A percentile compares a stretch with the other conserved stretches of the same genome.
Conservation (phyloP, 108 stramenopile genomes). For the Cyclostephanos invisitatus region DNA sequence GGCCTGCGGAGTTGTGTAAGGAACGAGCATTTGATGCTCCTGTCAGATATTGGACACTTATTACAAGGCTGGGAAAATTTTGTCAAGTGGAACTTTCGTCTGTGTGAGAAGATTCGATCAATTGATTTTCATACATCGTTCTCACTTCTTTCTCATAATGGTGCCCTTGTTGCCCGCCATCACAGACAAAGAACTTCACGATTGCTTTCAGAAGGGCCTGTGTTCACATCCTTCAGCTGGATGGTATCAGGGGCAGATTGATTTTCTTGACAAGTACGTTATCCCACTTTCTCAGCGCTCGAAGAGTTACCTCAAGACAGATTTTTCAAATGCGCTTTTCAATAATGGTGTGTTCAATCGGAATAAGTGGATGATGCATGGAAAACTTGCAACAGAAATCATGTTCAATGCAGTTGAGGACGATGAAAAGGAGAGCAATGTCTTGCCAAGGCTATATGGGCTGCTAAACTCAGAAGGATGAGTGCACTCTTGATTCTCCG, state of each 20-base stretch:
- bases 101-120: constrained; percentile 9
- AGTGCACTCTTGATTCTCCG: too few relatives aligned
- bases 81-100: constrained; percentile 51
- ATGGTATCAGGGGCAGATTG: constrained; percentile 50
- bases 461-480: background rate
- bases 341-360: constrained; percentile 12
- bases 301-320: constrained; percentile 8
- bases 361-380: constrained; percentile 11
- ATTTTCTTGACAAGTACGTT: constrained; percentile 42
- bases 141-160: too few relatives aligned
- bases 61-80: constrained; percentile 58
- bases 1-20: constrained; percentile 33
- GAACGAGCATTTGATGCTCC: constrained; percentile 53
- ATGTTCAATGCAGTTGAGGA: constrained; percentile 8
- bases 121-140: too few relatives aligned
- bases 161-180: too few relatives aligned
- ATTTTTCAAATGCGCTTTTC: constrained; percentile 12
- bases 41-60: constrained; percentile 49
- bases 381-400: constrained; percentile 10
- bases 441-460: constrained; percentile 6
- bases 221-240: constrained; percentile 27
- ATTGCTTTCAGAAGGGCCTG: constrained; percentile 16
- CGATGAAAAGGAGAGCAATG: constrained; percentile 4
- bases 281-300: constrained; percentile 34
- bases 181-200: constrained; percentile 36